These are phyloP conservation scores for Flaveria bidentis DNA, from an alignment of 129 eudicot genomes.

Conservation along the genomic window DNA sequence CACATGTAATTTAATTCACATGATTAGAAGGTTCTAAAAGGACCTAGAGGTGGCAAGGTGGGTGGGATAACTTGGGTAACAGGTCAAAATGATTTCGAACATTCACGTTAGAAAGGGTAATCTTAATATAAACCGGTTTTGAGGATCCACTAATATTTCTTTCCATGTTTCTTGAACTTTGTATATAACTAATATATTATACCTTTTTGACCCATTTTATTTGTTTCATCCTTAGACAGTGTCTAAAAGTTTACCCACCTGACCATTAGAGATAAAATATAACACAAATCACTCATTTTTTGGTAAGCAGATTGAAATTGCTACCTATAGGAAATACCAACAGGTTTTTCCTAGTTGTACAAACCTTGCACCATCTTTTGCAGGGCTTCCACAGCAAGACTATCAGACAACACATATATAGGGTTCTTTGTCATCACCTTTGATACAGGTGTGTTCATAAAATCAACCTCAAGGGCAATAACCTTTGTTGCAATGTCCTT, in stretches of 20 bases:
- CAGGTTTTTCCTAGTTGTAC: conserved; percentile 11
- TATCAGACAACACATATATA: conserved; percentile 86
- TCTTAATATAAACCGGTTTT: neutral
- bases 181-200: neutral
- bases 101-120: neutral
- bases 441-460: conserved; percentile 81
- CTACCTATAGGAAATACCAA: neutral
- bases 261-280: conserved; percentile 3
- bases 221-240: neutral
- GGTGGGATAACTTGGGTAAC: neutral
- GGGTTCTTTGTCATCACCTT: conserved; percentile 98
- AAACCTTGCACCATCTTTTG: conserved; percentile 99
- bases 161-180: neutral
- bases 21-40: neutral
- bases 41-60: neutral
- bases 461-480: conserved; percentile 77
- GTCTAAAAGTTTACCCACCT: neutral
- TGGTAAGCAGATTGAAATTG: neutral
- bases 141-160: neutral
- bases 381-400: conserved; percentile 96
- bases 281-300: neutral
- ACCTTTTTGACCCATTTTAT: neutral
- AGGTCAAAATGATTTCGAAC: neutral
- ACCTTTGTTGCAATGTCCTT: conserved; percentile 93
- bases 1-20: conserved; percentile 11